Evolutionary conservation across 2,329 filamentous ascomycete species (phyloP), one percentile per base, ranked within the genome.

Genomic region (Colletotrichum plurivorum): DNA sequence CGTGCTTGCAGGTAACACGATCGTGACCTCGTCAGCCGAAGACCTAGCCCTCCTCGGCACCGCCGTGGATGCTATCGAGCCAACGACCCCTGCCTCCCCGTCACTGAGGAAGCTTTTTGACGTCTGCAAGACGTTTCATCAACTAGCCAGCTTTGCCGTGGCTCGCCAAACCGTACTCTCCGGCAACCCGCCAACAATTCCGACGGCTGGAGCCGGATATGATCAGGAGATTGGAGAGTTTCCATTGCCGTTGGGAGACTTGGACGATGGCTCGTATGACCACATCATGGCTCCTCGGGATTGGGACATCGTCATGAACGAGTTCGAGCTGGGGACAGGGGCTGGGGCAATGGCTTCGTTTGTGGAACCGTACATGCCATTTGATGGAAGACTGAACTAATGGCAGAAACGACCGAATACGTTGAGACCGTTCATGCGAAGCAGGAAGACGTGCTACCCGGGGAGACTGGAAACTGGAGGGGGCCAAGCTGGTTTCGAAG

Each of bases 291-390:
- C 57, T 12, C 46, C 46, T 16, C 45, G 43, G 13, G 57, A 52
- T 3, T 52, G 57, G 57, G 46, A 43, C 7, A 52, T 27, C 3
- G 57, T 52, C 4, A 61, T 52, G 48, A 52, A 52, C 15, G 57
- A 25, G 7, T 52, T 61, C 13, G 57, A 61, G 4, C 20, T 61
- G 48, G 57, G 20, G 8, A 52, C 57, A 5, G 57, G 57, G 9
- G 57, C 57, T 43, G 46, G 46, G 22, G 57, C 48, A 2, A 51
- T 61, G 46, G 46, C 57, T 12, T 61, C 57, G 15, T 61, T 59
- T 13, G 31, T 61, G 10, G 57, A 52, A 10, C 46, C 57, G 4
- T 61, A 61, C 7, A 52, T 61, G 57, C 46, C 46, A 20, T 61
- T 61, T 9, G 46, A 41, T 27, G 31, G 57, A 8, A 25, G 18